Evolutionary conservation across 2,329 filamentous ascomycete species (phyloP).

Genomic region (Stachybotrys elegans): DNA sequence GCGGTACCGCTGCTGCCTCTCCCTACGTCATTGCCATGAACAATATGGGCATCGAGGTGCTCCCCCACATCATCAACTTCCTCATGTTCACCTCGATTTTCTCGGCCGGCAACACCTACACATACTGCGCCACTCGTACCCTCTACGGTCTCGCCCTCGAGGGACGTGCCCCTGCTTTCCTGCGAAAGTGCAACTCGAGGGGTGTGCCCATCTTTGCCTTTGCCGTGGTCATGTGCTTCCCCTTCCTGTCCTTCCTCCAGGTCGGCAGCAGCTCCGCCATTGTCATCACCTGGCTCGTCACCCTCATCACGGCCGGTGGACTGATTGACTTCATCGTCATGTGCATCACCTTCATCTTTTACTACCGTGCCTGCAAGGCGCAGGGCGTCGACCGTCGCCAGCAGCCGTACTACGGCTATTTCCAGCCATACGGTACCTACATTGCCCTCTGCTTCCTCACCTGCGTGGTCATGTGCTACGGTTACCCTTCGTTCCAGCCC

Average conservation of each 20-base stretch:
- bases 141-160: slow-evolving; percentile 46
- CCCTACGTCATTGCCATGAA: slow-evolving; percentile 60
- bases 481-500: slow-evolving; percentile 46
- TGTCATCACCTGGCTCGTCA: slow-evolving; percentile 50
- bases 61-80: slow-evolving; percentile 56
- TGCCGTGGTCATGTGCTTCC: slow-evolving; percentile 46
- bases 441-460: slow-evolving; percentile 37
- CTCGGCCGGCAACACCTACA: slow-evolving; percentile 46
- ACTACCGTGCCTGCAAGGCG: slow-evolving; percentile 47
- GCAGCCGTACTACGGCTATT: slow-evolving; percentile 52
- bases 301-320: slow-evolving; percentile 51
- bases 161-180: slow-evolving; percentile 44
- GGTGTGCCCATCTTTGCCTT: slow-evolving; percentile 60
- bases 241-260: slow-evolving; percentile 48
- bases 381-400: slow-evolving; percentile 46
- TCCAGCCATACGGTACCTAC: slow-evolving; percentile 55
- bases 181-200: slow-evolving; percentile 53
- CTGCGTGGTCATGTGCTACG: slow-evolving; percentile 45
- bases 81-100: slow-evolving; percentile 38
- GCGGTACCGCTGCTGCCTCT: slow-evolving; percentile 48
- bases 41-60: slow-evolving; percentile 45
- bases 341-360: slow-evolving; percentile 39
- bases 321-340: slow-evolving; percentile 60
- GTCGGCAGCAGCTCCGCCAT: slow-evolving; percentile 41
- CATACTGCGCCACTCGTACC: slow-evolving; percentile 45